These are phyloP conservation scores for Cladosporium austrohemisphaericum DNA, from an alignment of 2,329 filamentous ascomycete species.

Conservation along the genomic window DNA sequence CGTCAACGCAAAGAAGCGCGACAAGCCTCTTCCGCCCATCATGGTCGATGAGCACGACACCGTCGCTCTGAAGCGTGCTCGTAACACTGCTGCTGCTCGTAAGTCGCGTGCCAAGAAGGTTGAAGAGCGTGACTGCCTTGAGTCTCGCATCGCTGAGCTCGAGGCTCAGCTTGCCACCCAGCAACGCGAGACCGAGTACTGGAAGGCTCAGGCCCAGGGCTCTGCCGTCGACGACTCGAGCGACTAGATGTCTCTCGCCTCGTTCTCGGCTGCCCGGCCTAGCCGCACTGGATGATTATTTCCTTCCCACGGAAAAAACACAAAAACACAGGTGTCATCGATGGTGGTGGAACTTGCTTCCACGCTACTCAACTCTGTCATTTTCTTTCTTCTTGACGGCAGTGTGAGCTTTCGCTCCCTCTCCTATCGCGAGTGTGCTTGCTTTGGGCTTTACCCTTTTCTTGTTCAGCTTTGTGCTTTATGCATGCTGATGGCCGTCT, in stretches of 20 bases:
- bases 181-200: constrained; percentile 16
- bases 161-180: constrained; percentile 35
- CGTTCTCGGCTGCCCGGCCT: not conserved
- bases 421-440: constrained; percentile 12
- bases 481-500: constrained; percentile 34
- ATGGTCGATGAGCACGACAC: constrained; percentile 70
- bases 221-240: constrained; percentile 6
- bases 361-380: constrained; percentile 1
- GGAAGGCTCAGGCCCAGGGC: constrained; percentile 17
- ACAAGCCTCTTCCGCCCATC: constrained; percentile 77
- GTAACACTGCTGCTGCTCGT: constrained; percentile 88
- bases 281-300: not conserved
- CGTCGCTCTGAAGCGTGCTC: constrained; percentile 84
- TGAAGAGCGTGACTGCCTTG: constrained; percentile 68
- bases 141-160: constrained; percentile 61
- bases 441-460: constrained; percentile 4
- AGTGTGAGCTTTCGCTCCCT: constrained; percentile 4
- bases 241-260: constrained; percentile 6
- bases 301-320: constrained; percentile 4
- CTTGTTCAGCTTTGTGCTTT: constrained; percentile 16
- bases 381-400: constrained; percentile 6
- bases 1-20: constrained; percentile 67
- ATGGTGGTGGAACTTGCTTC: constrained; percentile 7
- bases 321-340: constrained; percentile 13
- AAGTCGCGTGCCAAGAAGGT: constrained; percentile 89